A percentile compares a stretch with the other conserved stretches of the same genome.
These are phyloP conservation scores for Diaporthe capsici DNA, from an alignment of 2,329 filamentous ascomycete genomes.

Conservation along the genomic window DNA sequence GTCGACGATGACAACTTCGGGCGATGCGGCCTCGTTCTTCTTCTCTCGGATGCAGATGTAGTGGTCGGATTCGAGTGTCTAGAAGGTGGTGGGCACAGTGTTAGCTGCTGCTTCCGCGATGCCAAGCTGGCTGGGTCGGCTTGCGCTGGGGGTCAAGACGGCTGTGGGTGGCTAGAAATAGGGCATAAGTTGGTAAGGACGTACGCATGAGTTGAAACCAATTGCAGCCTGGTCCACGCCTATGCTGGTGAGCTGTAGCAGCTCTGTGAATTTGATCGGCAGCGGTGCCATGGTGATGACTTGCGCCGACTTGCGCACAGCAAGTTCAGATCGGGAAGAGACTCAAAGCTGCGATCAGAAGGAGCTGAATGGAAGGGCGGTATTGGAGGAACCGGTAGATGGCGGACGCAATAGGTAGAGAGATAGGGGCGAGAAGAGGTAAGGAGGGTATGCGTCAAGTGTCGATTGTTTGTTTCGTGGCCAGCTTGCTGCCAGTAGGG, in stretches of 20 bases:
- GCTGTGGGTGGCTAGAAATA: constrained; percentile 1
- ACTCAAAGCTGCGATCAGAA: constrained; percentile 26
- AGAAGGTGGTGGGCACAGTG: constrained; percentile 31
- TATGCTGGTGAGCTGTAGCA: constrained; percentile 56
- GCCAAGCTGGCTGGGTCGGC: not conserved
- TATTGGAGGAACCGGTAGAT: not conserved
- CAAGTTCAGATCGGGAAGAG: constrained; percentile 26
- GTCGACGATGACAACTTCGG: constrained; percentile 97
- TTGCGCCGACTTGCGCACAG: constrained; percentile 52
- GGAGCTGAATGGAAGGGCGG: not conserved
- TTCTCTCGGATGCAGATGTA: constrained; percentile 98
- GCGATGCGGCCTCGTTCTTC: constrained; percentile 84
- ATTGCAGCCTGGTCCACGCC: constrained; percentile 65
- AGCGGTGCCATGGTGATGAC: constrained; percentile 53
- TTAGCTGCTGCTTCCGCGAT: constrained; percentile 38
- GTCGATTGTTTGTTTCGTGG: constrained; percentile 35
- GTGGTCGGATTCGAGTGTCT: constrained; percentile 98
- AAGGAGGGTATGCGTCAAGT: not conserved
- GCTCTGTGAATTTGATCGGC: constrained; percentile 59
- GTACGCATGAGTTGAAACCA: constrained; percentile 89
- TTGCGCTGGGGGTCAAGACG: constrained; percentile 44
- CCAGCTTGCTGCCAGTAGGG: constrained; percentile 38
- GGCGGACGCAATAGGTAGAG: not conserved
- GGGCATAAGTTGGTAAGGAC: constrained; percentile 51
- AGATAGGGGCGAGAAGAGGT: not conserved